A percentile compares a stretch with the other conserved stretches of the same genome.
Conservation (phyloP, 352 stramenopile species). For the Globisporangium carolinianum region DNA sequence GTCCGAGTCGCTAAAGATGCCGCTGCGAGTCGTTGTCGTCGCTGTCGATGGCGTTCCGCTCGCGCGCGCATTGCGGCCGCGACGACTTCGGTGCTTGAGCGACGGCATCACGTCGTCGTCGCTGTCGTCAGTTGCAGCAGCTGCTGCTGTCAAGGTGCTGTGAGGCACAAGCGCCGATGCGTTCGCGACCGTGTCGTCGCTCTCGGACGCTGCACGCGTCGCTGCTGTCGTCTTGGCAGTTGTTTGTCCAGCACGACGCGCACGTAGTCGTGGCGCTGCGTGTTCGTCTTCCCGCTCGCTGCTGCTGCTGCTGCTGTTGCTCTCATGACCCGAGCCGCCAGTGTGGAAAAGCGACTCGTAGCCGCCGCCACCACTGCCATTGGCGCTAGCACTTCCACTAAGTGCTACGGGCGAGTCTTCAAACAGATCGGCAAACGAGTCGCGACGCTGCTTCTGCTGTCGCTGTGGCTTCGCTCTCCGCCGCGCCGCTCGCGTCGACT, state of each 20-base stretch:
- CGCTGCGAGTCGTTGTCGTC: neutral
- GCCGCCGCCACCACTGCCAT: slow-evolving; percentile 14
- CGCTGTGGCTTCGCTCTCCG: neutral
- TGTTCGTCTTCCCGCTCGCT: neutral
- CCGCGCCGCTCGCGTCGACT: too few relatives aligned
- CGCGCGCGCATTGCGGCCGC: neutral
- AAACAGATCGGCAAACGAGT: slow-evolving; percentile 76
- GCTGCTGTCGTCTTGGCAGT: neutral
- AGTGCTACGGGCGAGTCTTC: slow-evolving; percentile 21
- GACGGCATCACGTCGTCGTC: slow-evolving; percentile 18
- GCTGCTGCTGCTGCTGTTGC: slow-evolving; percentile 11
- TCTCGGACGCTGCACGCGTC: neutral
- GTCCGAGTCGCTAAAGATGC: slow-evolving; percentile 8
- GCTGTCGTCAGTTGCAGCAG: neutral
- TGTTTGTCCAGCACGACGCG: neutral
- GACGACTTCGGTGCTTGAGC: slow-evolving; percentile 13
- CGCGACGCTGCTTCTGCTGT: slow-evolving; percentile 22
- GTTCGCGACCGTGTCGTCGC: neutral
- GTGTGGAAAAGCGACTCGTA: slow-evolving; percentile 57
- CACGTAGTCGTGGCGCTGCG: neutral
- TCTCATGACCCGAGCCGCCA: slow-evolving; percentile 10
- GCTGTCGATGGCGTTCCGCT: neutral
- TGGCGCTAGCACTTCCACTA: too few relatives aligned
- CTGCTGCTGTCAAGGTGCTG: neutral
- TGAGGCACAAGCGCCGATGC: neutral